Evolutionary conservation across 371 early-diverging fungal species (phyloP), one percentile per base, ranked within the genome.

Genomic region (Lichtheimia ramosa): DNA sequence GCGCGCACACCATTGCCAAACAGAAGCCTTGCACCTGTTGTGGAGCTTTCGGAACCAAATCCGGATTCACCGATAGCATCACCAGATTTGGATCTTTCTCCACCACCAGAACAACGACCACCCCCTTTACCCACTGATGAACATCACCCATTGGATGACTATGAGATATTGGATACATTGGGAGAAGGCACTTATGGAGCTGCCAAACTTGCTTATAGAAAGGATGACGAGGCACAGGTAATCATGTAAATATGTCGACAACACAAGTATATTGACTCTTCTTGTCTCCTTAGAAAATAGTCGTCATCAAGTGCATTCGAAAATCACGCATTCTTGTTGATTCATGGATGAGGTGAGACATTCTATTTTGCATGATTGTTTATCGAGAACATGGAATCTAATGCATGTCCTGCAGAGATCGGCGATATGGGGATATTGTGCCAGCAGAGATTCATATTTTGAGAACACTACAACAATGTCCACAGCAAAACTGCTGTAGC

Each of bases 111-210:
- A 8, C 23, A 43, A 28, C 23, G 51, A 23, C 43, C 51, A 3
- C 52, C 58, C 12, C 63, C 57, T 15, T 25, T 58, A 21, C 52
- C 46, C 8, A 53, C 58, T 1, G 58, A 58, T 48, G 51, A 43
- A 14, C 51, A 51, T 20, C 67, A 71, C 48, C 74, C 74, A 12
- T 52, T 78, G 25, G 79, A 74, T 27, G 83, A 84, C 53, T 91
- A 83, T 70, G 77, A 79, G 3, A 81, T 87, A 56, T 49, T 86
- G 18, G 80, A 77, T 41, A 73, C 76, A 2, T 54, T 91, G n/a
- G 91, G 91, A 5, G 82, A 89, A 61, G 90, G 91, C n/a, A 84
- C 91, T 14, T 90, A 89, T 70, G 89, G 90, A 6, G 77, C 79
- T 48, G 90, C 89, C 13, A 81, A 84, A 56, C 66, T 88, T 13